Base-by-base conservation (phyloP, 2,329 filamentous ascomycete species). In the Aphanocladium album region DNA sequence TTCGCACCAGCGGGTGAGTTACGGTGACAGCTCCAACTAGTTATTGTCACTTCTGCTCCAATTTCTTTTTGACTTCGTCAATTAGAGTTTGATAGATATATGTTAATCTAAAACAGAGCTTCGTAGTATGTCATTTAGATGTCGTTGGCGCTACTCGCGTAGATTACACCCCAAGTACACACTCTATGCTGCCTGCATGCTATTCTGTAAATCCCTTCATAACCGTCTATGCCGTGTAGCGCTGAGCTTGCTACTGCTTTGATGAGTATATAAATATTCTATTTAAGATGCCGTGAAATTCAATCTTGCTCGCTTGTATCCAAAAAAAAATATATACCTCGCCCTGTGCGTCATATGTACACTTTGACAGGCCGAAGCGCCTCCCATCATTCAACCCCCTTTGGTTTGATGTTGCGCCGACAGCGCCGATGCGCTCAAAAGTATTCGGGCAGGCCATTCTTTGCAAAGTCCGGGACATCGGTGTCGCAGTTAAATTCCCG, bases 401-500 rank as follows among this genome's bases (percentile, higher is more conserved):
- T 11, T 14, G 9, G 30, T 30, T 30, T 30, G 30, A 9, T 5
- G 7, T 23, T 54, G 30, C 8, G 6, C 12, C 54, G 4, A 37
- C 19, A 23, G 2, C 6, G 12, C n/a, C 9, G 35, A 19, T 37
- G 17, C 43, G 45, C 35, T 68, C 66, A 73, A 64, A 80, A 84
- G 21, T 75, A 79, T 74, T 87, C 84, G 1, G 78, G 71, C 51
- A 88, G 69, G 1, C 72, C 76, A 2, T 70, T 60, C 61, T 66
- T 61, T 5, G 64, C 70, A 70, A 86, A 88, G 63, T 77, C 76
- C 2, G 84, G 85, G 17, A 86, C 78, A n/a, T 77, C 74, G 43
- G 70, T 67, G 52, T 81, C 80, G 73, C 90, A 93, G 67, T 86
- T 85, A 68, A 91, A 93, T n/a, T 80, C 78, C 37, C 86, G 81